A percentile compares a stretch with the other conserved stretches of the same genome.
These are phyloP conservation scores for Lathyrus tuberosus DNA, from an alignment of 306 rosid species.

Conservation along the genomic window DNA sequence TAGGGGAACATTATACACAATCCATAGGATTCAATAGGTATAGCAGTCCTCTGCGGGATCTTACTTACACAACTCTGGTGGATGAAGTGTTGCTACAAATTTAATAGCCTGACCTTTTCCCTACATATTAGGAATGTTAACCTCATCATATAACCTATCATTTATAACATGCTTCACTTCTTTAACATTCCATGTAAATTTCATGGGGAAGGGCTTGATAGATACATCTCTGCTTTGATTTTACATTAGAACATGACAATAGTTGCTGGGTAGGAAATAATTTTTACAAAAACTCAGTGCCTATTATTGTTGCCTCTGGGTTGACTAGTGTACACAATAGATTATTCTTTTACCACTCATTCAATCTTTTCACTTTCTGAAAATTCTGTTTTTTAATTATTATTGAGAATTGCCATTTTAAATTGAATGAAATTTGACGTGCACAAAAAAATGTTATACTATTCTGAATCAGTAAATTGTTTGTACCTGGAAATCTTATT, in stretches of 20 bases:
- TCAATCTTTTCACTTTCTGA: neutral
- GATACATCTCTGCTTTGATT: slow-evolving; percentile 13
- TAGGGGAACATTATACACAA: slow-evolving; percentile 10
- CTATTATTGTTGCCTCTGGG: slow-evolving; percentile 13
- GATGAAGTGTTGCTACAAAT: slow-evolving; percentile 21
- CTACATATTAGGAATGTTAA: neutral
- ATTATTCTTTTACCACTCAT: neutral
- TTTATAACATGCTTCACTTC: neutral
- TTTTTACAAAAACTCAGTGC: neutral
- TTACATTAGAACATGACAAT: slow-evolving; percentile 12
- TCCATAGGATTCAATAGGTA: slow-evolving; percentile 8
- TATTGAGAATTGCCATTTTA: neutral
- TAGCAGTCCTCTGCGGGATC: neutral
- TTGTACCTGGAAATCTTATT: slow-evolving; percentile 8
- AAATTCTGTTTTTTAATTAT: neutral
- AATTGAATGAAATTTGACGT: slow-evolving; percentile 8
- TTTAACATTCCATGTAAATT: neutral
- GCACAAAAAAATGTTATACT: neutral
- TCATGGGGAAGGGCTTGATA: neutral
- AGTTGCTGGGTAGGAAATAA: neutral
- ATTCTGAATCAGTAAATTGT: slow-evolving; percentile 10
- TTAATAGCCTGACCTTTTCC: neutral
- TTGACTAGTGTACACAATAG: neutral
- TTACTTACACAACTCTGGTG: slow-evolving; percentile 14
- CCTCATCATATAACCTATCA: slow-evolving; percentile 1